Percentiles rank a stretch among this genome's conserved stretches.
These are phyloP conservation scores for Elsinoe ampelina DNA, from an alignment of 2,329 filamentous ascomycete genomes.

Conservation along the genomic window DNA sequence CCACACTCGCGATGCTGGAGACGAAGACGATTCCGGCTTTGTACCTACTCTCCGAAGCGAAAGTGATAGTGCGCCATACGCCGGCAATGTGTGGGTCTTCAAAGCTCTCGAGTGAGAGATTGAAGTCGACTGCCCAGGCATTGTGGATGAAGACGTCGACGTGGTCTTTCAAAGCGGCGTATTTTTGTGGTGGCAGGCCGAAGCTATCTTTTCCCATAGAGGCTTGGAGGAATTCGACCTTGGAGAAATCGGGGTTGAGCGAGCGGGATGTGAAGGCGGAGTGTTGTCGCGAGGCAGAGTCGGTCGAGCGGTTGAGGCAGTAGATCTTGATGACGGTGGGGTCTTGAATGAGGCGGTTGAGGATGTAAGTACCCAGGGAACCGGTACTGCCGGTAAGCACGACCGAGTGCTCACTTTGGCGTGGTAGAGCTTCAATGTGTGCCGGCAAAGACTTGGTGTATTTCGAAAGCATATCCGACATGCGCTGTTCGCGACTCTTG, in stretches of 20 bases:
- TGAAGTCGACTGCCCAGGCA: constrained; percentile 33
- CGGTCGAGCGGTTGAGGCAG: constrained; percentile 24
- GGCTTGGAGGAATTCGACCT: constrained; percentile 21
- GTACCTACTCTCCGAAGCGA: constrained; percentile 20
- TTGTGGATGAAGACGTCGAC: constrained; percentile 29
- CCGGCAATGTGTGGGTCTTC: constrained; percentile 25
- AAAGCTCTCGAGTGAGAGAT: constrained; percentile 26
- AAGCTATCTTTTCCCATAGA: constrained; percentile 22
- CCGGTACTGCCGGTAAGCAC: constrained; percentile 30
- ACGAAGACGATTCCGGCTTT: constrained; percentile 30
- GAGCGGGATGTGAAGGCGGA: constrained; percentile 20
- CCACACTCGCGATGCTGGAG: constrained; percentile 31
- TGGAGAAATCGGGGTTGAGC: constrained; percentile 20
- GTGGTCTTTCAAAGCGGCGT: constrained; percentile 18
- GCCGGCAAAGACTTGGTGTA: constrained; percentile 22
- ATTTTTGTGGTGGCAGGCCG: constrained; percentile 20
- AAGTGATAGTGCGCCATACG: constrained; percentile 23
- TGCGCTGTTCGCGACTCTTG: constrained; percentile 19
- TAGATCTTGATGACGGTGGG: constrained; percentile 22
- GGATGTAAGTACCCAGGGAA: constrained; percentile 28
- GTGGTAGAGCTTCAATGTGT: background rate
- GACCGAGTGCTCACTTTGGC: constrained; percentile 20
- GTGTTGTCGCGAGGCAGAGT: constrained; percentile 20
- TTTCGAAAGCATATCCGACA: constrained; percentile 25
- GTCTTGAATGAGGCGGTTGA: constrained; percentile 24